Evolutionary conservation across 2,329 filamentous ascomycete genomes (phyloP), one percentile per base, ranked within the genome.

Genomic region (Graphium sp.): DNA sequence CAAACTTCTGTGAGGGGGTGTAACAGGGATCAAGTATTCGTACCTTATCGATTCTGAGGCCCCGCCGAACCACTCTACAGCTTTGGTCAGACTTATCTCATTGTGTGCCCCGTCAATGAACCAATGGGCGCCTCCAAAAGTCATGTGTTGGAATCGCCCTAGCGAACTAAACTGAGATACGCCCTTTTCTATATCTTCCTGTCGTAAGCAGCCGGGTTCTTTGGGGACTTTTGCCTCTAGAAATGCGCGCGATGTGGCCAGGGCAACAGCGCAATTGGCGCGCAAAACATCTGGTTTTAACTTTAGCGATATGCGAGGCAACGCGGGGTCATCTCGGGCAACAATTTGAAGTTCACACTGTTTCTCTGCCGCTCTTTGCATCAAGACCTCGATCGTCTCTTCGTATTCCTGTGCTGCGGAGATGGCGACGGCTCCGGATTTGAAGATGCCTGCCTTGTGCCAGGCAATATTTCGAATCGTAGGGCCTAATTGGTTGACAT

Each of bases 381-480:
- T 14, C 13, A 62, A 30, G 1, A 58, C 49, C 21, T 43, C 32
- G 22, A 39, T 30, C 5, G 35, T 7, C 5, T 43, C 37, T 13
- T 6, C 29, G 3, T 7, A 4, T 3, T 14, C 22, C 35, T 60
- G 56, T 0, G 30, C 25, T 1, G 50, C 47, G 0, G 52, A 51
- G 28, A 59, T 55, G 6, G 55, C 52, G 24, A 43, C 44, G 2
- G 47, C 36, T 2, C 47, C 49, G 5, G 32, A 7, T 35, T 63
- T 65, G 35, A 62, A 50, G 10, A 66, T 62, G 0, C 60, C 61
- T 7, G 55, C 48, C 39, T 66, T 66, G 36, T 65, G 56, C 59
- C 58, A 63, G 4, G 59, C 56, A 32, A 64, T 60, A 33, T 56
- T 47, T 15, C 57, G 51, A 20, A 65, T 47, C 1, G 50, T 56